phyloP scores from a whole-genome alignment of 208 protist genomes.

The Acanthamoeba castellanii region DNA sequence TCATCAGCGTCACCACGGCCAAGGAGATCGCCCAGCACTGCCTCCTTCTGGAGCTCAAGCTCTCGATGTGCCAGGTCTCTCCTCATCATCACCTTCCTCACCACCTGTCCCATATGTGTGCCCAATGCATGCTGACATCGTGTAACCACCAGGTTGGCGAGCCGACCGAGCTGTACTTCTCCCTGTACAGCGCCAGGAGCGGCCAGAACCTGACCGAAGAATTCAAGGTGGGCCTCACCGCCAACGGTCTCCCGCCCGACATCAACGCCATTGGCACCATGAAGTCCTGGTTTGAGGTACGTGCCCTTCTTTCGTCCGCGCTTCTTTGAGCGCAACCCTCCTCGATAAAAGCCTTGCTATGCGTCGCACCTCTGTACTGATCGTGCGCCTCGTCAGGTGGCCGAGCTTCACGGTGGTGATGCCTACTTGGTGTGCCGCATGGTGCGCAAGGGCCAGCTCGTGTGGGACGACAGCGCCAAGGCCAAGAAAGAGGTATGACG shows the following conservation, averaged over 20 bases:
- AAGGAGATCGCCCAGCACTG: conserved; percentile 60
- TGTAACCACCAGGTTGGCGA: conserved; percentile 42
- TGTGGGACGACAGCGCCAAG: conserved; percentile 69
- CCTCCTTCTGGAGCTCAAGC: conserved; percentile 58
- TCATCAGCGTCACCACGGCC: conserved; percentile 32
- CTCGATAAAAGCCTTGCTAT: too few relatives aligned
- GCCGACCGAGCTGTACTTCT: conserved; percentile 70
- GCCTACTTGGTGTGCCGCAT: conserved; percentile 61
- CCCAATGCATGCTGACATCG: too few relatives aligned
- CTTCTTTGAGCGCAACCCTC: too few relatives aligned
- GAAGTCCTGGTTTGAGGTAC: conserved; percentile 75
- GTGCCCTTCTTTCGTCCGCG: too few relatives aligned
- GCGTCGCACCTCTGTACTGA: not conserved
- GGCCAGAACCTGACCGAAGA: conserved; percentile 70
- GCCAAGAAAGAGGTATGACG: conserved; percentile 9
- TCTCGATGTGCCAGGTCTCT: conserved; percentile 69
- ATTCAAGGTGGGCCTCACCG: conserved; percentile 74
- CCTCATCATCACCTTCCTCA: not conserved
- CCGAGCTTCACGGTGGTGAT: conserved; percentile 47
- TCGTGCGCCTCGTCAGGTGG: not conserved
- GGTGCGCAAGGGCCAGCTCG: conserved; percentile 59
- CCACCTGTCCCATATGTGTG: too few relatives aligned
- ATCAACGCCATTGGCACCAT: conserved; percentile 77
- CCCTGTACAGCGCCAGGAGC: conserved; percentile 65
- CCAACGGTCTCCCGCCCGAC: conserved; percentile 71